Conservation (phyloP, 1,284 basidiomycete genomes). For the Cutaneotrichosporon sp. region DNA sequence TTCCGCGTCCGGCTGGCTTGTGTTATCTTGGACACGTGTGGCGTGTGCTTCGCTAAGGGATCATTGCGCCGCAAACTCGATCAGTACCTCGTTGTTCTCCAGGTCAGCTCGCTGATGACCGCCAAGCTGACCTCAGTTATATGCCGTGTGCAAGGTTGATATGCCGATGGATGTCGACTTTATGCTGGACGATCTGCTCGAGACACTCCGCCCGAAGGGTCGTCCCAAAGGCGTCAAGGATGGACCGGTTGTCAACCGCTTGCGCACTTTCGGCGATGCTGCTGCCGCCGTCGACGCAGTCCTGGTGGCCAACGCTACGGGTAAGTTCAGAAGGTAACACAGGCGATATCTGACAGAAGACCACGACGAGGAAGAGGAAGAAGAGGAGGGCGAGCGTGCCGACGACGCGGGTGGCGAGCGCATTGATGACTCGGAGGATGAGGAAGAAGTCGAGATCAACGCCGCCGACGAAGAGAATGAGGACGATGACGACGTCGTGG, state of each 20-base stretch:
- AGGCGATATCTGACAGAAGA: not conserved
- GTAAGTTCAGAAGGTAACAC: conserved; percentile 47
- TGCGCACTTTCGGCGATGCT: conserved; percentile 75
- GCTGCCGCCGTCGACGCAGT: conserved; percentile 83
- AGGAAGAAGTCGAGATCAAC: conserved; percentile 43
- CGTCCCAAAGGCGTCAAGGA: conserved; percentile 19
- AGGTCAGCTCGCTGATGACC: conserved; percentile 54
- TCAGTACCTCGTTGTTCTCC: conserved; percentile 86
- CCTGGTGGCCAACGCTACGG: conserved; percentile 59
- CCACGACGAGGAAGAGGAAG: conserved; percentile 21
- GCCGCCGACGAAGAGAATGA: conserved; percentile 48
- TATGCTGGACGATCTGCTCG: conserved; percentile 88
- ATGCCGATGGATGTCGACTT: conserved; percentile 97
- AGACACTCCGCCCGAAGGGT: conserved; percentile 70
- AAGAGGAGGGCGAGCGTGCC: conserved; percentile 16
- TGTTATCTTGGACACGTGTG: conserved; percentile 87
- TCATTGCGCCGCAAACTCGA: conserved; percentile 86
- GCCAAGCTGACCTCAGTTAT: conserved; percentile 57
- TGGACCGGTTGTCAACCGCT: conserved; percentile 46
- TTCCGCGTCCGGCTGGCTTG: conserved; percentile 91
- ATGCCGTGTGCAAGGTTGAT: conserved; percentile 77
- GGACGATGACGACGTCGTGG: conserved; percentile 57
- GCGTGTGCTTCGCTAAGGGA: conserved; percentile 95
- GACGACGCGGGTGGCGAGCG: conserved; percentile 27
- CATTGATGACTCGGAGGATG: conserved; percentile 61